Base-by-base conservation (phyloP, 1,139 yeast genomes). In the Hemisphaericaspora subhashii region DNA sequence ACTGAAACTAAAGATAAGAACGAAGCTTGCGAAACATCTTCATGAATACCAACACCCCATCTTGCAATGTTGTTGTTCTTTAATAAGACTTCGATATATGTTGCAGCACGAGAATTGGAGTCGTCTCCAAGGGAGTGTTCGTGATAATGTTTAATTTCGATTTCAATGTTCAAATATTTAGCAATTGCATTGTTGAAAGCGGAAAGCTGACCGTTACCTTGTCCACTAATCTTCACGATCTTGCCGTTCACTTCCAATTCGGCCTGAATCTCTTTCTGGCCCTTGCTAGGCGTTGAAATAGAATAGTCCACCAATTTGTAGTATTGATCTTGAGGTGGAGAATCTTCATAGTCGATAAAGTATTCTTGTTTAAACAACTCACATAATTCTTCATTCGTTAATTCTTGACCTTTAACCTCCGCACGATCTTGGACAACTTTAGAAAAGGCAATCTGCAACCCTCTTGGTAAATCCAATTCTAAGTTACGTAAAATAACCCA, bases 31-130 rank as follows among this genome's bases (percentile, higher is more conserved):
- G 95, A 83, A 28, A 89, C 96, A 73, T 92, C 98, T 60, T 85
- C 88, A 58, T 89, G 82, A 44, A 90, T 82, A 55, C 97, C 98
- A 41, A 88, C 89, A 65, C 98, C 98, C 97, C 98, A 90, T 58
- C 80, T 77, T 42, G 68, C 59, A 21, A 69, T 64, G 30, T 68
- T 65, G 37, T 72, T 68, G 46, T 74, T 72, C 38, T 73, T 72
- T 56, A 77, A 74, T 34, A 73, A 65, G 34, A 83, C 69, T 58
- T 83, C 88, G 49, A 89, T 83, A 61, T 84, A 92, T 15, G 97
- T 83, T 18, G 94, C 98, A 45, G 98, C 98, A 60, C 84, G 80
- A 40, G 95, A 81, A 47, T 79, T 74, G 28, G 95, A 81, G 47
- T 94, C 96, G 35, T 80, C 77, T 46, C 98, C 98, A 49, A 92